phyloP scores from a whole-genome alignment of 164 flowering plant species.

The Cinnamomum micranthum region DNA sequence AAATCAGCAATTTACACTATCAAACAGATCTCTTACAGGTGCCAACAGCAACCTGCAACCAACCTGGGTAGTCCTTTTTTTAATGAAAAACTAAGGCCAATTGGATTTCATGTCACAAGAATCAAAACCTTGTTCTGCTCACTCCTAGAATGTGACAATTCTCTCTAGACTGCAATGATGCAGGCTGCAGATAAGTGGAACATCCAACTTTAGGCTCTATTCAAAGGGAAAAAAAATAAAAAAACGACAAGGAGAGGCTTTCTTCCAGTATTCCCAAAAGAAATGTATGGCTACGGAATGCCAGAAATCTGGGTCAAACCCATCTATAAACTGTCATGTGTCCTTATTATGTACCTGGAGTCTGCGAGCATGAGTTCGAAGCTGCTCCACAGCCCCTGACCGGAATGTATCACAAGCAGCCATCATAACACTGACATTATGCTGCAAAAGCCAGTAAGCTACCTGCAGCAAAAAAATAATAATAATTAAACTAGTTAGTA shows the following conservation, averaged over 20 bases:
- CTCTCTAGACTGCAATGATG: not conserved
- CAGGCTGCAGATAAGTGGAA: not conserved
- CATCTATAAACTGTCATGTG: not conserved
- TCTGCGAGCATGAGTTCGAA: constrained; percentile 92
- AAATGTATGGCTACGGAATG: not conserved
- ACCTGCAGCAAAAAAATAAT: constrained; percentile 45
- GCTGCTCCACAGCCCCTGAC: constrained; percentile 98
- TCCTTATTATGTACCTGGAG: constrained; percentile 60
- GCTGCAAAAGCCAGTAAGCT: constrained; percentile 98
- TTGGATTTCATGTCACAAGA: not conserved
- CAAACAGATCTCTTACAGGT: no score
- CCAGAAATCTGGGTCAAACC: not conserved
- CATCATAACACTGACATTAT: constrained; percentile 91
- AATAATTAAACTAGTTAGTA: not conserved
- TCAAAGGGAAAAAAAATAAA: not conserved
- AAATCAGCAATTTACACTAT: no score
- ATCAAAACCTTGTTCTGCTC: not conserved
- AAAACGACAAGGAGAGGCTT: not conserved
- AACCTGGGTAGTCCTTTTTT: not conserved
- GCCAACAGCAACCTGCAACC: not conserved
- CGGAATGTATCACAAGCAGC: constrained; percentile 99
- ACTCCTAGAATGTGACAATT: not conserved
- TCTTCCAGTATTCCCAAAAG: not conserved
- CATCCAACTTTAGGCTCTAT: not conserved
- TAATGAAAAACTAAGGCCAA: not conserved